Conservation (phyloP, 2,329 filamentous ascomycete species). For the Colletotrichum chlorophyti region DNA sequence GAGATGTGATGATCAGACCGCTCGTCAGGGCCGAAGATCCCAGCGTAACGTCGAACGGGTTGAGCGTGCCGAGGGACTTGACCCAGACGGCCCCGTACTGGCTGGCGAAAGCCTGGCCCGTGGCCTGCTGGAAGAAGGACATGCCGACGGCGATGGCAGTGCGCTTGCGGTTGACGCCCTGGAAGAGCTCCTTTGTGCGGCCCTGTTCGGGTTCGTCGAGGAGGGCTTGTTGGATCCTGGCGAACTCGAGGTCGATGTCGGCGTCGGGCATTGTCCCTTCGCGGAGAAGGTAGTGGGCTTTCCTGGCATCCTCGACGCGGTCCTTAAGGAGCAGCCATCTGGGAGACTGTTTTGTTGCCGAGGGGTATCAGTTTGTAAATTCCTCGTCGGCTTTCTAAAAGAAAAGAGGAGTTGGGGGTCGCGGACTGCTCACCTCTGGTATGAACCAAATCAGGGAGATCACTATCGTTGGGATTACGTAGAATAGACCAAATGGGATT, state of each 20-base stretch:
- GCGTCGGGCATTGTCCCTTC: constrained; percentile 32
- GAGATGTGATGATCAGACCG: constrained; percentile 1
- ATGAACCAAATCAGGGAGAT: constrained; percentile 36
- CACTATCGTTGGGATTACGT: constrained; percentile 39
- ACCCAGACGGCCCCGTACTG: constrained; percentile 36
- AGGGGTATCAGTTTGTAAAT: background rate
- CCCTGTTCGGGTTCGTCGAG: constrained; percentile 23
- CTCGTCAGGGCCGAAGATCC: constrained; percentile 9
- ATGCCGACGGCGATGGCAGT: constrained; percentile 34
- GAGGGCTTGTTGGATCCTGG: constrained; percentile 16
- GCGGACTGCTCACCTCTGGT: constrained; percentile 31
- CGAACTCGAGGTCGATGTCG: constrained; percentile 34
- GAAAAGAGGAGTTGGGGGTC: background rate
- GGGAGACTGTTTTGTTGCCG: constrained; percentile 33
- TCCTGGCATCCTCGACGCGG: constrained; percentile 37
- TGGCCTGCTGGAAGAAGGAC: constrained; percentile 33
- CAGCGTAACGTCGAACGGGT: constrained; percentile 36
- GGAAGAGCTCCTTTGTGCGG: constrained; percentile 35
- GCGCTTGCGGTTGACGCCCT: constrained; percentile 34
- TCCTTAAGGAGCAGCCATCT: constrained; percentile 38
- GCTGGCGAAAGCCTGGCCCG: constrained; percentile 31
- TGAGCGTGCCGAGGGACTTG: constrained; percentile 36
- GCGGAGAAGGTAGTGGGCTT: constrained; percentile 33
- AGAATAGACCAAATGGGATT: constrained; percentile 44
- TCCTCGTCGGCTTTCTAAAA: background rate